phyloP scores from a whole-genome alignment of 352 stramenopile genomes.

The Phytophthora rubi region DNA sequence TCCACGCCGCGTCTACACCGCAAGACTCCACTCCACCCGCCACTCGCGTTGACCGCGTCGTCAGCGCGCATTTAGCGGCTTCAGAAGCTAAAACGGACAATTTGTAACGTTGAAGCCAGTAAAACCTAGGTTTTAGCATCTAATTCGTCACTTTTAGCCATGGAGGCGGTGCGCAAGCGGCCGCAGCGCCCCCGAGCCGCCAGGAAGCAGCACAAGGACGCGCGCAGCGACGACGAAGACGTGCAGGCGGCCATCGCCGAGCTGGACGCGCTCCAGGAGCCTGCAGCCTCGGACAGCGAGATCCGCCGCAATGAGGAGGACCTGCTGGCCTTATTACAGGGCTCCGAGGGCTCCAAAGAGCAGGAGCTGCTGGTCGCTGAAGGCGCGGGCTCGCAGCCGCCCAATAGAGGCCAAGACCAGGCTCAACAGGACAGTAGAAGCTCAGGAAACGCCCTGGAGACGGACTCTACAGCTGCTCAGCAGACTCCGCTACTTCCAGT shows the following conservation, averaged over 20 bases:
- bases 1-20: background rate
- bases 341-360: background rate
- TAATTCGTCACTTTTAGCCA: constrained; percentile 20
- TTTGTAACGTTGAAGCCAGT: constrained; percentile 31
- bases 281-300: constrained; percentile 36
- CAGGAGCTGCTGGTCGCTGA: constrained; percentile 32
- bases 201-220: constrained; percentile 2
- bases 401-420: constrained; percentile 11
- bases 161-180: constrained; percentile 35
- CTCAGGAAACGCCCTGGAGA: background rate
- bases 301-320: constrained; percentile 70
- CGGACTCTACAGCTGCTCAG: background rate
- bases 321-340: constrained; percentile 48
- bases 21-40: background rate
- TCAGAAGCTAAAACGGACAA: constrained; percentile 14
- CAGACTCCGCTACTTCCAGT: background rate
- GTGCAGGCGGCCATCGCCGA: constrained; percentile 23
- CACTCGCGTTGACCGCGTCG: constrained; percentile 6
- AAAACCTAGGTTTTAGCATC: constrained; percentile 25
- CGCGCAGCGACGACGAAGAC: constrained; percentile 19
- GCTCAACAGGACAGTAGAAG: constrained; percentile 8
- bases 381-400: constrained; percentile 27
- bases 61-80: constrained; percentile 7
- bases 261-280: constrained; percentile 23
- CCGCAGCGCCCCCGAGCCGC: constrained; percentile 6